Base-by-base conservation (phyloP, 306 rosid species). In the Cicer pinnatifidum region DNA sequence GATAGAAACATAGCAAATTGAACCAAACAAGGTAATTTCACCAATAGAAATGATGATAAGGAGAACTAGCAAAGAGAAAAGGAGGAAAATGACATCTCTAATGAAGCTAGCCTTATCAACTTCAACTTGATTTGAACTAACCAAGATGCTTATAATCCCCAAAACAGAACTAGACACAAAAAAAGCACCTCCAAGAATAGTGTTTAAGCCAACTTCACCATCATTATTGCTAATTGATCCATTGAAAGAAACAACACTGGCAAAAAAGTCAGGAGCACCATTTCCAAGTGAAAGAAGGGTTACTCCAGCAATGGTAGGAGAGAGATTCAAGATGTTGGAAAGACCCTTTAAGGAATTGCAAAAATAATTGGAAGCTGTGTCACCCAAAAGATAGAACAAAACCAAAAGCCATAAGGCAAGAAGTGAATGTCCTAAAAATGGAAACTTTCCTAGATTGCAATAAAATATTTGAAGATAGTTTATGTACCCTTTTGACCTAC, bases 211-310 rank as follows among this genome's bases (percentile, higher is more conserved):
- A 20, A 75, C 79, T 9, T 72, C 79, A 9, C 79, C 79, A 28
- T 75, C 47, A 10, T 75, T 75, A 28, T 28, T 28, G 35, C 35
- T 28, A 28, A 28, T 3, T n/a, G 79, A 75, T 20, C 79, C 53
- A 64, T 72, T 75, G 79, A 75, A 75, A 9, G 79, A 75, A 75
- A 65, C 79, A 75, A 75, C 79, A 75, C 79, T 75, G 3, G 79
- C 79, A 75, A 75, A 75, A 28, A 75, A 75, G 39, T 75, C 79
- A 51, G 79, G 79, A 3, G 79, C 79, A 19, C 79, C 79, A 75
- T 75, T 75, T 17, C 79, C 79, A 0, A 75, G 33, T 19, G 79
- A 75, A 33, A 75, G 79, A 48, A 75, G 50, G 39, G 79, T 75
- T 75, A 75, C 79, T 11, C 79, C 79, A 40, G 79, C 79, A 11